Base-by-base conservation (phyloP, 129 eudicot species). In the Helianthus tuberosus region DNA sequence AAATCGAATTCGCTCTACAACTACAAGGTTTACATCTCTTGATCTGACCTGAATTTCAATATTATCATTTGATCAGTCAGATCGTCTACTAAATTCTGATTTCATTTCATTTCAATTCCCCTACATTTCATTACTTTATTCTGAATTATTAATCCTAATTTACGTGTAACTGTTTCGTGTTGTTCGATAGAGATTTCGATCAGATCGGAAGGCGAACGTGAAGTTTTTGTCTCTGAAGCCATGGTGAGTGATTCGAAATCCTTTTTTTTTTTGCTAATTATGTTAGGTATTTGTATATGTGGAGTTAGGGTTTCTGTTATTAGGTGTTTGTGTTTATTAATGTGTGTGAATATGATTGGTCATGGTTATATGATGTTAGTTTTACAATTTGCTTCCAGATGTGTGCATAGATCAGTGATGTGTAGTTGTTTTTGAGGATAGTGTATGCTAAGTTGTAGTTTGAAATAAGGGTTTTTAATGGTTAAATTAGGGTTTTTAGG, bases 201-300 rank as follows among this genome's bases (percentile, higher is more conserved):
- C 75, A 44, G 81, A 77, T 77, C 76, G 75, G 81, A 69, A 35
- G 62, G 52, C 52, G 54, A 38, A 60, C 81, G 72, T 64, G 70
- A 77, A 51, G 74, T 43, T 52, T 25, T 44, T 48, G 25, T 68
- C 13, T 8, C 63, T 36, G 53, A 61, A 59, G 47, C 47, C 75
- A 77, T 77, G 81, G 81, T 77, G 64, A 69, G 76, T 36, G 16
- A 44, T 51, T 60, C 7, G 15, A 35, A 58, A 59, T 77, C 41
- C 36, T 5, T 36, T 51, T 58, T 36, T 51, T 58, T 43, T 5
- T 39, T 39, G 1, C 8, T 39, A 39, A 43, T 43, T 43, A 6
- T 41, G 9, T 41, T 35, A 23, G 41, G 13, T 65, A n/a, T 14
- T 43, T 66, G 27, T 20, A 5, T 44, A 39, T 16, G n/a, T 65